Evolutionary conservation across 2,329 filamentous ascomycete species (phyloP), one percentile per base, ranked within the genome.

Genomic region (Beauveria asiatica): DNA sequence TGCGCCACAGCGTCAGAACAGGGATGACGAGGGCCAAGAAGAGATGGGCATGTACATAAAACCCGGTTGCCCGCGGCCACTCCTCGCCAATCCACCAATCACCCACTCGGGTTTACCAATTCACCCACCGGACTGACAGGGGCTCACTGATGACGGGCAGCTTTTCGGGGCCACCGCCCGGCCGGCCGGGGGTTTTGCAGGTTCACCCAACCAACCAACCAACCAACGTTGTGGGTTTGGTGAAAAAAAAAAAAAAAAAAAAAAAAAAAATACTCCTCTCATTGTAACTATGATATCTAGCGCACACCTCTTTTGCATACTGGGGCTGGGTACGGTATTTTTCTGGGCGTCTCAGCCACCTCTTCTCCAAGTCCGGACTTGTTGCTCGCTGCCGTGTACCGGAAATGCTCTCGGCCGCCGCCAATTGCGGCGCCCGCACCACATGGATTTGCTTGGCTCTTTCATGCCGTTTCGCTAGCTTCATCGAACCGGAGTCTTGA

Each of bases 41-140:
- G 5, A 33, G 30, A 33, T 33, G 30, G 11, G 33, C 6, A 37
- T 16, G 13, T 13, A n/a, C n/a, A n/a, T n/a, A 16, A 48, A 48
- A 48, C 10, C 45, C 48, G 5, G 19, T 37, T n/a, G 27, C n/a
- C 27, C 5, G n/a, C 10, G 5, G n/a, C 19, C 10, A 0, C 46
- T n/a, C 46, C 27, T 39, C 50, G 16, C 50, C 50, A 52, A 52
- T 52, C 50, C 50, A 21, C 50, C 50, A 52, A 52, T 52, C 50
- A 52, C 11, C 6, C 19, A 7, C 10, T 10, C 13, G 13, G 11
- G 23, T 23, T 52, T 52, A 52, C 19, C 50, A 52, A 52, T 41
- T 21, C 19, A 21, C 30, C 1, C 39, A 54, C 44, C 52, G 39
- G 39, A 30, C 25, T 37, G 5, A 33, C 21, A 8, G 51, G 51